Evolutionary conservation across 805 yeast species (phyloP).

Genomic region (Tetrapisispora taiwanensis): DNA sequence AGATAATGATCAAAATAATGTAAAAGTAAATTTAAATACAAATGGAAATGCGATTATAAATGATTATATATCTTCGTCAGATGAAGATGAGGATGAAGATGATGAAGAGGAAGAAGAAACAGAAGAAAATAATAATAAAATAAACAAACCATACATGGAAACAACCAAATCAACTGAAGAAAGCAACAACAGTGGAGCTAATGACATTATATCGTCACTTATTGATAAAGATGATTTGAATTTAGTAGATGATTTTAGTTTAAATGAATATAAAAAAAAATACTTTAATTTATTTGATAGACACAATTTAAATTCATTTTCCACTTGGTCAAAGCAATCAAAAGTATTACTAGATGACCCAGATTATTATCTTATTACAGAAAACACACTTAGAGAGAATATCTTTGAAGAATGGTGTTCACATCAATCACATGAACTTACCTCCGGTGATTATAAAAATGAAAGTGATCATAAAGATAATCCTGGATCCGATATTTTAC

Average conservation of each 20-base stretch:
- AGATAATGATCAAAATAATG: too few species aligned
- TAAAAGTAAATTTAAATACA: background rate
- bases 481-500: slow-evolving; percentile 1
- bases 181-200: background rate
- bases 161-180: background rate
- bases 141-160: too few species aligned
- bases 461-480: background rate
- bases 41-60: slow-evolving; percentile 7
- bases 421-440: background rate
- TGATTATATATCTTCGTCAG: slow-evolving; percentile 17
- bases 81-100: slow-evolving; percentile 7
- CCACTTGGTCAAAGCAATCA: slow-evolving; percentile 40
- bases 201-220: background rate
- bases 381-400: slow-evolving; percentile 29
- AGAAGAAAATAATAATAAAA: background rate
- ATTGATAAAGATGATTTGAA: slow-evolving; percentile 9
- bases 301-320: slow-evolving; percentile 33
- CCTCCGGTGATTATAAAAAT: slow-evolving; percentile 6
- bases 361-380: slow-evolving; percentile 29
- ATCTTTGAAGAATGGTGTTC: slow-evolving; percentile 41
- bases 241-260: slow-evolving; percentile 11
- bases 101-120: slow-evolving; percentile 6
- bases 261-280: slow-evolving; percentile 1
- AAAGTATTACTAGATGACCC: slow-evolving; percentile 35
- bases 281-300: slow-evolving; percentile 32